Percentiles rank a stretch among this genome's conserved stretches.
phyloP scores from a whole-genome alignment of 2,329 filamentous ascomycete species.

The Sporothrix sp. region DNA sequence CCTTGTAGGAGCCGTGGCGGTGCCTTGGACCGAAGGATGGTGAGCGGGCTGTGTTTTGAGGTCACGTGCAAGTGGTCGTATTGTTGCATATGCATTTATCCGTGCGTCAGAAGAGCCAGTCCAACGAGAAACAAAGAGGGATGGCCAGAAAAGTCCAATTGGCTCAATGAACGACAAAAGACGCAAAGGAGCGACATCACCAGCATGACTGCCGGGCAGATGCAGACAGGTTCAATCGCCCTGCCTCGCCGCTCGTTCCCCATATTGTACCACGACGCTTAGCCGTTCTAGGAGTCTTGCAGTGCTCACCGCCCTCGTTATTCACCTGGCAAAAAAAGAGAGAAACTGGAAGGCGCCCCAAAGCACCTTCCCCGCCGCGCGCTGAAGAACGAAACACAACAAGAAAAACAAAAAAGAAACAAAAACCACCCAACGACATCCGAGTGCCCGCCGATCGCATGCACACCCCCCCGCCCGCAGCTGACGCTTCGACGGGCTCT shows the following conservation, averaged over 20 bases:
- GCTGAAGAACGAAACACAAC: neutral
- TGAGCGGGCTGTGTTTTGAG: too few relatives aligned
- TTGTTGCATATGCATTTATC: too few relatives aligned
- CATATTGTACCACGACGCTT: conserved; percentile 5
- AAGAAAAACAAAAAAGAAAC: neutral
- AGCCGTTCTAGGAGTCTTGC: conserved; percentile 7
- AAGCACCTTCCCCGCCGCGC: neutral
- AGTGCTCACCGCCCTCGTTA: conserved; percentile 5
- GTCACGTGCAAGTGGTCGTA: conserved; percentile 4
- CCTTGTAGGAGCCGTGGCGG: too few relatives aligned
- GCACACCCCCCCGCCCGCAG: neutral
- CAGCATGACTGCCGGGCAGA: too few relatives aligned
- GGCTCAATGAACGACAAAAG: too few relatives aligned
- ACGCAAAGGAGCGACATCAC: neutral
- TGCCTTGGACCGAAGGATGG: too few relatives aligned
- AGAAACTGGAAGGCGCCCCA: conserved; percentile 1
- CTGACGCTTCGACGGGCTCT: neutral
- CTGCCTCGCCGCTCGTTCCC: too few relatives aligned
- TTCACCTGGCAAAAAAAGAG: conserved; percentile 11
- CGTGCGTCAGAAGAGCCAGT: too few relatives aligned
- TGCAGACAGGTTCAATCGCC: too few relatives aligned
- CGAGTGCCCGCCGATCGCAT: neutral
- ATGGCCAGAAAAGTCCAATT: neutral
- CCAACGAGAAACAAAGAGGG: too few relatives aligned
- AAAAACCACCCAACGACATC: neutral